phyloP scores from a whole-genome alignment of 2,329 filamentous ascomycete species.

The Trichoderma semiorbis region DNA sequence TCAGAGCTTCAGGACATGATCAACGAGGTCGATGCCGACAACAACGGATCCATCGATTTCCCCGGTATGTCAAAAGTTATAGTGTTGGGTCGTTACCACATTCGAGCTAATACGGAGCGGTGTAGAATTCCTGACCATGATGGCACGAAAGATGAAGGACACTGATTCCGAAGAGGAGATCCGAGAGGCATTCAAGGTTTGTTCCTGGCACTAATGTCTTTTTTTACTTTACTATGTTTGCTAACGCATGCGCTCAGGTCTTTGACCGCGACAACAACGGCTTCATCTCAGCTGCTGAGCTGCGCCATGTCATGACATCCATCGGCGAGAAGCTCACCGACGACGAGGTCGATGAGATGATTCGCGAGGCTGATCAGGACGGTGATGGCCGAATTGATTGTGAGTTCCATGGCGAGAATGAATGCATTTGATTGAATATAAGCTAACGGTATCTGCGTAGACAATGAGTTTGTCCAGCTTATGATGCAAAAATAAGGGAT shows the following conservation, averaged over 20 bases:
- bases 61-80: conserved; percentile 58
- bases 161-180: conserved; percentile 91
- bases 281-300: conserved; percentile 83
- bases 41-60: conserved; percentile 90
- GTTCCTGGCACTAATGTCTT: neutral
- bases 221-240: too few species aligned
- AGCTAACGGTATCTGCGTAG: conserved; percentile 39
- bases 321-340: conserved; percentile 90
- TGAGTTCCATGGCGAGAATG: conserved; percentile 44
- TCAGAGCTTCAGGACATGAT: conserved; percentile 92
- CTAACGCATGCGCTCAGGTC: conserved; percentile 42
- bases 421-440: neutral
- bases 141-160: conserved; percentile 93
- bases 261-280: conserved; percentile 91
- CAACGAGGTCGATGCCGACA: conserved; percentile 88
- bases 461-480: conserved; percentile 90
- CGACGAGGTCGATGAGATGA: conserved; percentile 91
- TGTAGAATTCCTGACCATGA: conserved; percentile 86
- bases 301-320: conserved; percentile 88
- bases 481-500: conserved; percentile 86
- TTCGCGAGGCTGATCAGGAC: conserved; percentile 85
- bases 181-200: conserved; percentile 80
- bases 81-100: neutral
- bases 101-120: conserved; percentile 9
- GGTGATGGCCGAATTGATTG: conserved; percentile 87